Evolutionary conservation across 352 stramenopile species (phyloP), one percentile per base, ranked within the genome.

Genomic region (Phytopythium vexans): DNA sequence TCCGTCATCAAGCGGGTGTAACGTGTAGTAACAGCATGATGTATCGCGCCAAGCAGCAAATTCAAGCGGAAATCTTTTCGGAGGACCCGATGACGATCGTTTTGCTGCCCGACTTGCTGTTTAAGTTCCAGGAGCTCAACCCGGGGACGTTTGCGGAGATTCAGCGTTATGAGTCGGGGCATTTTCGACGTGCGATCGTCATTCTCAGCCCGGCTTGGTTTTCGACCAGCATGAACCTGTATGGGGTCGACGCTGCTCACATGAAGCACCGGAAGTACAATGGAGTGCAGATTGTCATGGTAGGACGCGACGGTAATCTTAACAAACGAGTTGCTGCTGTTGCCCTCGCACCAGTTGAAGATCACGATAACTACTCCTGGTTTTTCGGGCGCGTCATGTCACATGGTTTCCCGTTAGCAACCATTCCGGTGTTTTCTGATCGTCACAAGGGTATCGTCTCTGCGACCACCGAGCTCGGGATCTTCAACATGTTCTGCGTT

Each of bases 401-500:
- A 1, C 50, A 60, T 8, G 61, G 55, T 1, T 64, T 60, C 15
- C 50, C 55, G 31, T 33, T 64, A 12, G 35, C 16, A 38, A 33
- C 14, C 0, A 41, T 44, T 56, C 55, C 51, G 10, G 48, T 56
- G 6, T 58, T 64, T 49, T 58, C 27, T 47, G 54, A 68, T 54
- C 50, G 54, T 0, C 41, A 64, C 43, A 21, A 51, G 16, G 45
- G 14, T 47, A 37, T 38, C 39, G 54, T 54, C 9, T 63, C 48
- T 38, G 46, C 10, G 33, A 39, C n/a, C 37, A 11, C 55, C 46
- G 2, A 46, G n/a, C n/a, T n/a, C n/a, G n/a, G 21, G 8, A 40
- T 60, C 21, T 62, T 54, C 49, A 54, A 56, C 49, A 41, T 63
- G 49, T 60, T 54, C 41, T 68, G 60, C 32, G 36, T 62, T 4